Base-by-base conservation (phyloP, 371 early-diverging fungal species). In the Cokeromyces recurvatus region DNA sequence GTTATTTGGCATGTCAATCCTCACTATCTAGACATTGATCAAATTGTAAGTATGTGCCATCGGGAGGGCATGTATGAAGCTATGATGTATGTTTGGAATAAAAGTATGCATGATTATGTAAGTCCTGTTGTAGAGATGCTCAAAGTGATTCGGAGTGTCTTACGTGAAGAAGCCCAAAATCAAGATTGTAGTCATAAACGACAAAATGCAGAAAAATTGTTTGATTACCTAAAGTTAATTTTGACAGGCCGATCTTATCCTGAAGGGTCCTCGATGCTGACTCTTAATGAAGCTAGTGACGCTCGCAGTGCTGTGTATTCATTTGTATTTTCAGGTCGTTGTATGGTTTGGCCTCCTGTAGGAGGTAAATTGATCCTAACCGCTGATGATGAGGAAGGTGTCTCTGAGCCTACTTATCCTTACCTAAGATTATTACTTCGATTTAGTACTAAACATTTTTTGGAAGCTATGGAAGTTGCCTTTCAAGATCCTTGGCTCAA, bases 11-110 rank as follows among this genome's bases (percentile, higher is more conserved):
- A 85, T 32, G 77, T 90, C 17, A 82, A 87, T 43, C 86, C 87
- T 11, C 69, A 71, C 5, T 62, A 73, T n/a, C 60, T 92, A 23
- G 90, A 89, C 61, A 78, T 92, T 53, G 77, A 92, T 52, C 78
- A 83, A 44, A 76, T 85, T 19, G 69, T 90, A 5, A 71, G 74
- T 12, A 57, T 86, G 35, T 87, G 87, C 47, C 79, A 78, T 25
- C 63, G 74, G 2, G 74, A 83, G 51, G 72, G 78, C 9, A 64
- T 90, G 38, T 85, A 82, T 54, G 82, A 81, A 36, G 90, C 84
- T 1, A 71, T 89, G 60, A 86, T 87, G 52, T 89, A 84, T 53
- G 84, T 89, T 0, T 90, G 86, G 84, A 89, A 85, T 51, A 64
- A 78, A 42, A 81, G 81, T 23, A 75, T 90, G 63, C 67, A 77